Evolutionary conservation across 805 yeast genomes (phyloP), one percentile per base, ranked within the genome.

Genomic region (Nakazawaea ernobii): DNA sequence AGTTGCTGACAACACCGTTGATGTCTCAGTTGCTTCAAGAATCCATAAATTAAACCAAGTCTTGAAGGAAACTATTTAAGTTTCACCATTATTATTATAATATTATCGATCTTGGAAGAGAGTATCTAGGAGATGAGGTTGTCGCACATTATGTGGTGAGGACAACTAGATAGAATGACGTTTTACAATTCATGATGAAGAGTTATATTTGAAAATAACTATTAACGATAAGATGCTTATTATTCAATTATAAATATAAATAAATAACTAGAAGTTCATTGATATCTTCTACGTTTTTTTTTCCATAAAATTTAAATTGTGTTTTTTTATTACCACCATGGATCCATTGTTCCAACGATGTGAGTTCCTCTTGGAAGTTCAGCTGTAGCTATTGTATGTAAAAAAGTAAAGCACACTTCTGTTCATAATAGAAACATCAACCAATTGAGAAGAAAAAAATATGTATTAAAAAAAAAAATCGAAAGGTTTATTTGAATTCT

Each of bases 1-100:
- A 72, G 88, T 94, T 60, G 97, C 92, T 63, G 99, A 92, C 75
- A 88, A 85, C 71, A 91, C 98, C 54, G 96, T 90, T 60, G 99
- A 94, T 73, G 78, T 92, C 68, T 84, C 95, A 51, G 80, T 94
- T 58, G 76, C 91, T 51, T 69, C 86, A 64, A 90, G 85, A 78
- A 81, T 94, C 65, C 75, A 86, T 67, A 89, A 80, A 74, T 83
- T 91, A 71, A 94, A 94, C 86, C 81, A 86, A 70, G 81, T 85
- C 59, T 81, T 94, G 67, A 74, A 78, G 59, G 97, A 92, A 76
- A 75, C 96, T 54, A 78, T 91, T 70, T 92, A 84, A 39, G 29
- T 40, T 37, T 14, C 11, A 4, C 14, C 26, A 15, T 10, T 17
- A 13, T 10, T 14, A 15, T 35, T 35, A 15, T 35, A 15, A 20